Evolutionary conservation across 2,329 filamentous ascomycete species (phyloP), one percentile per base, ranked within the genome.

Genomic region (Dryadomyces sulphureus): DNA sequence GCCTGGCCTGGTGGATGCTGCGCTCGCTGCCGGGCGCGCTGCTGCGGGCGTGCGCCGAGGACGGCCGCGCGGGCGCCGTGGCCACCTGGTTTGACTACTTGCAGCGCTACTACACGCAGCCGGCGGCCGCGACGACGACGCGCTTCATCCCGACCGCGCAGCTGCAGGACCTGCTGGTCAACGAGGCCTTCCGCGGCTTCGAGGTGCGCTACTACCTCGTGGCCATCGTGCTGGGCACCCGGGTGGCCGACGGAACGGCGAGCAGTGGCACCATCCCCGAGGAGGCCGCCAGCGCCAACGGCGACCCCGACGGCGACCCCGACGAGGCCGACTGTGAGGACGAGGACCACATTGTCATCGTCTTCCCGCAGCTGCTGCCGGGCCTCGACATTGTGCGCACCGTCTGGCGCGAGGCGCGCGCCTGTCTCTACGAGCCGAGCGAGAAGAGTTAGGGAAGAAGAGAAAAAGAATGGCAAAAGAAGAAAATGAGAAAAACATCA

Each of bases 171-270:
- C 81, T 98, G 47, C 77, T 95, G 45, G 84, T 98, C 43, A 88
- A 95, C 60, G 92, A 98, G 67, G 92, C 89, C 4, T 96, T 96
- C 63, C 78, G 77, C 48, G 89, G 89, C 1, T 94, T 95, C 57
- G 86, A 89, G 64, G 88, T 96, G 32, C 69, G 81, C 36, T 94
- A 90, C 58, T 95, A 94, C 58, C 67, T 98, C 8, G 78, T 86
- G 5, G 84, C 96, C 25, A 82, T 96, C 45, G 87, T 96, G 35
- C 36, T 12, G 41, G 34, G 16, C 5, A 25, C 1, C 39, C n/a
- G n/a, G n/a, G n/a, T n/a, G n/a, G n/a, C n/a, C n/a, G n/a, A n/a
- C n/a, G n/a, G n/a, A n/a, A 35, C 16, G 38, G 46, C 30, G 38
- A 5, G 21, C 12, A 22, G 20, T 38, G n/a, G 20, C 21, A 9